Base-by-base conservation (phyloP, 768 basidiomycete genomes). In the Leccinum fibrillosum region DNA sequence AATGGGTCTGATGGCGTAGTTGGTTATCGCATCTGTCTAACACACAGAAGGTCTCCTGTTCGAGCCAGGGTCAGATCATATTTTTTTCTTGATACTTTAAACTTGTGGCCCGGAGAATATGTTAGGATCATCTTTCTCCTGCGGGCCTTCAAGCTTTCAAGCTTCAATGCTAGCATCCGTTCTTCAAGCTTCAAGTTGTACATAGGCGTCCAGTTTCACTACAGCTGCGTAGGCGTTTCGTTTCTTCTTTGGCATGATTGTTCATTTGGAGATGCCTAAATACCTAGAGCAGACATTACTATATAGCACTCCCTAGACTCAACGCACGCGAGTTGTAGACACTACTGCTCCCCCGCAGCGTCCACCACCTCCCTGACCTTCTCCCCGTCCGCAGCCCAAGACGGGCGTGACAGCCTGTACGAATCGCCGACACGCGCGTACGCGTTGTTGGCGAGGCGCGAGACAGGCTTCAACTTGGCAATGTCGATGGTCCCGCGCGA, bases 11-110 rank as follows among this genome's bases (percentile, higher is more conserved):
- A 81, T 86, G 85, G 85, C 82, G 85, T 87, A 86, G 83, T 85
- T 86, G 85, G 85, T 86, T 86, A 87, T 87, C 84, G 82, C 85
- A 84, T 86, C 83, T 85, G 85, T 86, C 84, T 86, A 84, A 87
- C 85, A 86, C 85, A 85, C 84, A 84, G 84, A 83, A 84, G 84
- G 83, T 81, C 84, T 78, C 75, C 83, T 79, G 84, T 85, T 85
- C 82, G 83, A 85, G 68, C 82, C 83, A 79, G 82, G 81, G 74
- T 82, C 81, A 69, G 64, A 72, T 72, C 71, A 72, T 53, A 34
- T 34, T 64, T 52, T 63, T 63, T 32, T 12, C 32, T 8, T 26
- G 26, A 26, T 26, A 26, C 32, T 25, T 25, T 5, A 6, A 26
- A 26, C 25, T 34, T 34, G 12, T 12, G 32, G 32, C 32, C 32